Percentiles rank a stretch among this genome's conserved stretches.
Conservation (phyloP, 1,139 yeast genomes). For the Kluyveromyces sp. region DNA sequence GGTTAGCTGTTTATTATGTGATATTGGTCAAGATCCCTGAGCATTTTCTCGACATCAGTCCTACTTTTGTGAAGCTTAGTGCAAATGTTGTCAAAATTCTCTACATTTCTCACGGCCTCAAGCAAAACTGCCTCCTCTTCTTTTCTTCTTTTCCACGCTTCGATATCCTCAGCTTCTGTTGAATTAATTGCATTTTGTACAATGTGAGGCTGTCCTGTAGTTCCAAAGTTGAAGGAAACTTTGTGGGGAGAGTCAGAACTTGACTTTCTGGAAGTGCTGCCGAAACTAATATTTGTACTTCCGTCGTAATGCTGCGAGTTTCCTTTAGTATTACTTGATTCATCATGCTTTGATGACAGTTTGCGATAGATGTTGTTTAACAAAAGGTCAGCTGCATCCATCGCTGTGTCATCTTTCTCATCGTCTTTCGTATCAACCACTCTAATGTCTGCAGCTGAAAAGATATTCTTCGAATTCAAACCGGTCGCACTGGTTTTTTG, state of each 20-base stretch:
- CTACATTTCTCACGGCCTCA: conserved; percentile 48
- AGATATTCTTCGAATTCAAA: conserved; percentile 14
- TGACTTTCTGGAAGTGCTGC: conserved; percentile 9
- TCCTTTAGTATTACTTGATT: conserved; percentile 10
- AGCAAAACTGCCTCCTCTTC: conserved; percentile 38
- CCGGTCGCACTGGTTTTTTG: background rate
- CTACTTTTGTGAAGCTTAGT: conserved; percentile 57
- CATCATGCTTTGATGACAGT: conserved; percentile 13
- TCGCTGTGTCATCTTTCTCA: conserved; percentile 3
- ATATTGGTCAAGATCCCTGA: conserved; percentile 37
- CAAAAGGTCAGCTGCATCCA: conserved; percentile 25
- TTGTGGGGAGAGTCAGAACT: conserved; percentile 17
- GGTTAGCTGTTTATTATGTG: conserved; percentile 32
- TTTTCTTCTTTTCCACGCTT: conserved; percentile 19
- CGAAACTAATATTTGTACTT: background rate
- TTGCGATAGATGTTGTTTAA: conserved; percentile 26
- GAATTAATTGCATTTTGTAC: conserved; percentile 21
- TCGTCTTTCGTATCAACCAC: conserved; percentile 12
- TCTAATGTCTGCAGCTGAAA: conserved; percentile 30
- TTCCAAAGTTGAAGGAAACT: conserved; percentile 23
- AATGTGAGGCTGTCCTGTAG: conserved; percentile 9
- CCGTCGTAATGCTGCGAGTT: conserved; percentile 8
- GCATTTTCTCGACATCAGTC: conserved; percentile 45
- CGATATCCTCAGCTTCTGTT: conserved; percentile 15
- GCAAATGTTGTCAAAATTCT: conserved; percentile 66